Conservation (phyloP, 768 basidiomycete species). For the Steccherinum ochraceum region DNA sequence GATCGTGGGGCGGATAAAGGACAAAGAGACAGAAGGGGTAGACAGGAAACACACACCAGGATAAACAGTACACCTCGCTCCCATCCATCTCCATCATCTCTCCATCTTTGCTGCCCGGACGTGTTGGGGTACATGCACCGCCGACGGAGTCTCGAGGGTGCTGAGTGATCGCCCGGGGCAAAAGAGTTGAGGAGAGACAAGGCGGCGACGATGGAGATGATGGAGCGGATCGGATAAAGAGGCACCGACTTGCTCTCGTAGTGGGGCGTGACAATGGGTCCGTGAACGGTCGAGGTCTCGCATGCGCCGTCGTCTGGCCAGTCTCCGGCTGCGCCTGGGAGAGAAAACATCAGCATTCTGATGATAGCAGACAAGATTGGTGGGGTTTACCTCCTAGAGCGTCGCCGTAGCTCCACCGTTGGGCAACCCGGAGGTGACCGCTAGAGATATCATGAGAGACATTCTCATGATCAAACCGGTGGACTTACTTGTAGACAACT, state of each 20-base stretch:
- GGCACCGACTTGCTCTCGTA: slow-evolving; percentile 14
- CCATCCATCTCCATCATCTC: no score
- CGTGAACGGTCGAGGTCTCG: slow-evolving; percentile 8
- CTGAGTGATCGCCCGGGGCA: no score
- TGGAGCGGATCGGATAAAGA: no score
- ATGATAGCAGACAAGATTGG: background rate
- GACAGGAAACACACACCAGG: no score
- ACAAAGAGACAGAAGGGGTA: no score
- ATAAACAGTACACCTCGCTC: no score
- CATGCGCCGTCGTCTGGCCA: slow-evolving; percentile 22
- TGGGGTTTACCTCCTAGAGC: slow-evolving; percentile 17
- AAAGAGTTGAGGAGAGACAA: no score
- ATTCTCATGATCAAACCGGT: background rate
- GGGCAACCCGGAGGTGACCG: slow-evolving; percentile 23
- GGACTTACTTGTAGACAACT: slow-evolving; percentile 14
- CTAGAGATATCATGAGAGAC: background rate
- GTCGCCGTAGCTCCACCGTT: slow-evolving; percentile 24
- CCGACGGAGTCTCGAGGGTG: no score
- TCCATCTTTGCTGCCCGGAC: no score
- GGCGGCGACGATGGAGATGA: no score
- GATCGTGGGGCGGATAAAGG: no score
- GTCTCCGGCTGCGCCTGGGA: slow-evolving; percentile 18
- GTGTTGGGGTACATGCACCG: no score
- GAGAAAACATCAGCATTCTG: background rate
- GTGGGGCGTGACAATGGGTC: slow-evolving; percentile 3